Conservation (phyloP, 225 moss, liverwort and hornwort species). For the Bryum argenteum region DNA sequence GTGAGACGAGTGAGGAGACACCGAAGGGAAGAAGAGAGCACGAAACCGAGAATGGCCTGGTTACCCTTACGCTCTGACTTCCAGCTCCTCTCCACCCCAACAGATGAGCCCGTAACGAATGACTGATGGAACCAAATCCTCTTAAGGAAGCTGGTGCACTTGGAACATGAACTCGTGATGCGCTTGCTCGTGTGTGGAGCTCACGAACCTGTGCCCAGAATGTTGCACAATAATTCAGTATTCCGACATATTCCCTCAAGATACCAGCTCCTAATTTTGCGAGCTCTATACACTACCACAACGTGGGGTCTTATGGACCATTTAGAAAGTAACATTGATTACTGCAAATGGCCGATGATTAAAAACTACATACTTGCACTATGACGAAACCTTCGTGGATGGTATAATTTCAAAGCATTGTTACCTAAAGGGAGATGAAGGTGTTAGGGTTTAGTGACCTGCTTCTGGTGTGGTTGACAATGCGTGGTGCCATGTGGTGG, state of each 20-base stretch:
- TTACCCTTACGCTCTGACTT: slow-evolving; percentile 17
- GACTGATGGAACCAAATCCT: slow-evolving; percentile 35
- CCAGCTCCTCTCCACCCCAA: slow-evolving; percentile 32
- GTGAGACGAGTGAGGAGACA: slow-evolving; percentile 22
- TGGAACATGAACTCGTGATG: slow-evolving; percentile 26
- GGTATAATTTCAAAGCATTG: too few species aligned
- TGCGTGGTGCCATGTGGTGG: slow-evolving; percentile 22
- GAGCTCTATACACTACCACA: too few species aligned
- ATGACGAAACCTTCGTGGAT: too few species aligned
- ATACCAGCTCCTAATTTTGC: too few species aligned
- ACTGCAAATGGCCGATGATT: too few species aligned
- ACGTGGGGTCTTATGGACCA: too few species aligned
- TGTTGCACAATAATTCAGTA: not conserved
- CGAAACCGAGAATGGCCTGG: slow-evolving; percentile 28
- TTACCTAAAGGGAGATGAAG: too few species aligned
- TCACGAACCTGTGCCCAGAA: slow-evolving; percentile 39
- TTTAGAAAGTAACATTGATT: too few species aligned
- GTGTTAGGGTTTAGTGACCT: slow-evolving; percentile 23
- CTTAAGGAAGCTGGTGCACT: slow-evolving; percentile 23
- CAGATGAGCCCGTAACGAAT: slow-evolving; percentile 39
- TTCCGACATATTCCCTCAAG: too few species aligned
- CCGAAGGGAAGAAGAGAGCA: slow-evolving; percentile 43
- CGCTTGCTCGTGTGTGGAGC: slow-evolving; percentile 31
- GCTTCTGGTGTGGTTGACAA: slow-evolving; percentile 34
- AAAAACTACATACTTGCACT: too few species aligned